Base-by-base conservation (phyloP, 257 asterid genomes). In the Euphrasia confusa region DNA sequence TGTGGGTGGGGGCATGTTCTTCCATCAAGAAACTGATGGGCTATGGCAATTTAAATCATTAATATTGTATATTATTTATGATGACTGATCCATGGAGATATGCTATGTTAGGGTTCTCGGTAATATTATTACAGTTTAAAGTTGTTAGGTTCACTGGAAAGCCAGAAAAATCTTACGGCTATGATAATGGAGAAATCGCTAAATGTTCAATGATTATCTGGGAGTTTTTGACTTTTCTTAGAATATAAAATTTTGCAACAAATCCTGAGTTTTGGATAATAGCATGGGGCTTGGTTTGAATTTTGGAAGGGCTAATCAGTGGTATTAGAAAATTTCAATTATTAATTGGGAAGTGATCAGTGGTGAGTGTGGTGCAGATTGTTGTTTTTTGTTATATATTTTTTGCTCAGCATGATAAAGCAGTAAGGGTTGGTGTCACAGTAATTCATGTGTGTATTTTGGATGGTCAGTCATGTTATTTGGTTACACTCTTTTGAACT, bases 111-210 rank as follows among this genome's bases (percentile, higher is more conserved):
- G 65, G 52, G 14, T 42, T 66, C 33, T 66, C 42, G 69, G 73
- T 67, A 39, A 40, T 63, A 55, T 54, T 71, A 17, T 64, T 57
- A 63, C 45, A 45, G 56, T 40, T 58, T 62, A 63, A 60, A 66
- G 68, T 28, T 45, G 64, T 44, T 62, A 54, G 68, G 72, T 45
- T 71, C 62, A 64, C 58, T 74, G 65, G 45, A 65, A 65, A 63
- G 58, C 54, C 39, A 45, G 70, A 47, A 15, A 26, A 28, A 0
- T 27, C 35, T 26, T 53, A 24, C 10, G 39, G 62, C 27, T 50
- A 18, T 69, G 56, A 65, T 67, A 72, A 70, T 60, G 75, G 42
- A 60, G 79, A 63, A 28, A 56, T 39, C 4, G 35, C 48, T 24
- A 26, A 57, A 66, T 58, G 66, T 28, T 68, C 58, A 45, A 32